Evolutionary conservation across 169 alveolate species (phyloP).

Genomic region (Plasmodium adleri): DNA sequence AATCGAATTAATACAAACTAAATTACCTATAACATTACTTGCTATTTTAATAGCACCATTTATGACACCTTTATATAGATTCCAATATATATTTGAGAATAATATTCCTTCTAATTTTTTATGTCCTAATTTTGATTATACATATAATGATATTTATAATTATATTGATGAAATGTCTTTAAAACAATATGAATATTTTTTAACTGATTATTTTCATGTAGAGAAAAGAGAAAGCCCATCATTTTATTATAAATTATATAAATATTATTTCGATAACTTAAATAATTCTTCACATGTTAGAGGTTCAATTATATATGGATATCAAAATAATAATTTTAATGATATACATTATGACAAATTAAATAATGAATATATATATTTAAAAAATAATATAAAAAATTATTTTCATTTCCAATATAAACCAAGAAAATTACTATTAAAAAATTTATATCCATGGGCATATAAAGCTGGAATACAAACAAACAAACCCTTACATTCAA

Average conservation of each 20-base stretch:
- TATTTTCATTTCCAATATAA: constrained; percentile 71
- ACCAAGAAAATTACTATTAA: constrained; percentile 52
- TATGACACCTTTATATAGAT: constrained; percentile 66
- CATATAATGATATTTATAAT: constrained; percentile 44
- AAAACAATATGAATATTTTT: constrained; percentile 59
- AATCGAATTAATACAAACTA: constrained; percentile 75
- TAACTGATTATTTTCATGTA: constrained; percentile 76
- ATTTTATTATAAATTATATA: constrained; percentile 38
- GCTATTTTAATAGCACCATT: constrained; percentile 74
- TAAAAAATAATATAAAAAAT: constrained; percentile 48
- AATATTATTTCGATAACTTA: constrained; percentile 47
- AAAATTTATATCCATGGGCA: constrained; percentile 74
- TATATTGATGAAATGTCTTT: constrained; percentile 65
- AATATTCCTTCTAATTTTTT: constrained; percentile 57
- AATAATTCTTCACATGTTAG: constrained; percentile 59
- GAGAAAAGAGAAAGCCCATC: constrained; percentile 22
- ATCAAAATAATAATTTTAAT: constrained; percentile 46
- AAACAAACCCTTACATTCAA: constrained; percentile 73
- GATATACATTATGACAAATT: constrained; percentile 46
- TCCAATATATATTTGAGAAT: constrained; percentile 58
- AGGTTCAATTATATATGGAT: constrained; percentile 73
- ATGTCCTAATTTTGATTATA: constrained; percentile 44
- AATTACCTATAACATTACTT: constrained; percentile 74
- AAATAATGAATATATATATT: constrained; percentile 62
- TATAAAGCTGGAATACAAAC: constrained; percentile 53